These are phyloP conservation scores for Wickerhamiella hasegawae DNA, from an alignment of 805 yeast species.

Conservation along the genomic window DNA sequence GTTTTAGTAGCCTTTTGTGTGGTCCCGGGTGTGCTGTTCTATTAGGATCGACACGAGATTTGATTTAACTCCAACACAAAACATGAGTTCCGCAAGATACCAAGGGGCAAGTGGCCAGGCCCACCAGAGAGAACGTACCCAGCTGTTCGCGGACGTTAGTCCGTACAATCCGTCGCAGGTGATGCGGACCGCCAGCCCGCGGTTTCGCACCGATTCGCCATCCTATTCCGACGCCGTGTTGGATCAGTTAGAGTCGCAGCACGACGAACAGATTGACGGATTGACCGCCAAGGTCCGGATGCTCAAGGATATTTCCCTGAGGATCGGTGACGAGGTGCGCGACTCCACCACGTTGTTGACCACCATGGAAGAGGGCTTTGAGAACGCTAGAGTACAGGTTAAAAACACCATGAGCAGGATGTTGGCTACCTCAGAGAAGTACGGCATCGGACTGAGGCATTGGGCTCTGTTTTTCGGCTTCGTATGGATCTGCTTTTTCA, in stretches of 20 bases:
- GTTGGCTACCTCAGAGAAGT: slow-evolving; percentile 46
- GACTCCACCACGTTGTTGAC: slow-evolving; percentile 33
- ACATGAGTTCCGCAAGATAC: no score
- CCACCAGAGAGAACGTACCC: slow-evolving; percentile 25
- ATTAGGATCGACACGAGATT: no score
- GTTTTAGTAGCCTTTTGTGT: no score
- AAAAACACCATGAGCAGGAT: slow-evolving; percentile 38
- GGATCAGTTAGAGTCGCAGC: slow-evolving; percentile 50
- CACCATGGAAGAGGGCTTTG: slow-evolving; percentile 31
- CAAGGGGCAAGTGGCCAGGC: slow-evolving; percentile 10
- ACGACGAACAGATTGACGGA: slow-evolving; percentile 39
- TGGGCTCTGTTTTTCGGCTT: slow-evolving; percentile 38
- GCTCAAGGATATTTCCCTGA: slow-evolving; percentile 37
- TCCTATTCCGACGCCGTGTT: slow-evolving; percentile 35
- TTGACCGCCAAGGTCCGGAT: slow-evolving; percentile 39
- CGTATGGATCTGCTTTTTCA: slow-evolving; percentile 34
- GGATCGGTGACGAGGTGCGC: slow-evolving; percentile 52
- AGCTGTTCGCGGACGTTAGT: slow-evolving; percentile 22
- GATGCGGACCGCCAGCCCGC: slow-evolving; percentile 6
- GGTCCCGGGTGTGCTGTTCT: no score
- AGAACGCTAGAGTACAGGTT: slow-evolving; percentile 30
- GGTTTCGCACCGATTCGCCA: slow-evolving; percentile 8
- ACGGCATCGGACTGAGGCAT: slow-evolving; percentile 46
- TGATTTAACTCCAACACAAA: no score
- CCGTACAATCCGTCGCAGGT: slow-evolving; percentile 17